A percentile compares a stretch with the other conserved stretches of the same genome.
phyloP scores from a whole-genome alignment of 208 protist species.

The Tetramitus jugosus region DNA sequence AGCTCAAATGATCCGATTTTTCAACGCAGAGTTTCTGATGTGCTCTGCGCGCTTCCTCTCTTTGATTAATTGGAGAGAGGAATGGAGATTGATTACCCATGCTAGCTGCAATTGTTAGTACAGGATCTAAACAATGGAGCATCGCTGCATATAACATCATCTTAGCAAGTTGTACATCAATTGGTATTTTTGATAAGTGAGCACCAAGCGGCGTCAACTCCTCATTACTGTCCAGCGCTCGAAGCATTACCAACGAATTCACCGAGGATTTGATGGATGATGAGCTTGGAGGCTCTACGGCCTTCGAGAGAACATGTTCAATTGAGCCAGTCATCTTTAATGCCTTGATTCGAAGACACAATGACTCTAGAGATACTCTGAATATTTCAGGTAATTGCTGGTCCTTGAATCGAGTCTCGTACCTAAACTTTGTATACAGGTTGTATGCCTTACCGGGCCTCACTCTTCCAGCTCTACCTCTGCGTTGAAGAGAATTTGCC shows the following conservation, averaged over 20 bases:
- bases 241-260: not conserved
- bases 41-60: conserved; percentile 63
- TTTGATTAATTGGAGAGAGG: conserved; percentile 71
- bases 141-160: conserved; percentile 88
- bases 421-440: not conserved
- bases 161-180: conserved; percentile 78
- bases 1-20: conserved; percentile 70
- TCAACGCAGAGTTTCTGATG: conserved; percentile 57
- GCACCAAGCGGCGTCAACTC: conserved; percentile 72
- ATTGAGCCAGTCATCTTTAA: not conserved
- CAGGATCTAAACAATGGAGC: conserved; percentile 85
- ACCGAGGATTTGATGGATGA: not conserved
- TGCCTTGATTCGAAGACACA: not conserved
- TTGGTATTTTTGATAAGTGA: conserved; percentile 74
- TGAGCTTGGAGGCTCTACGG: not conserved
- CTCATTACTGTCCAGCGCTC: not conserved
- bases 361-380: not conserved
- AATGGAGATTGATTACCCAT: conserved; percentile 73
- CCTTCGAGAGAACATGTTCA: not conserved
- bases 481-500: conserved; percentile 83
- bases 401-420: not conserved
- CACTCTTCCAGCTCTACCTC: conserved; percentile 88
- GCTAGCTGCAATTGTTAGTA: conserved; percentile 87
- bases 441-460: conserved; percentile 54
- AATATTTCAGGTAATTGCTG: not conserved